Evolutionary conservation across 495 filamentous ascomycete genomes (phyloP), one percentile per base, ranked within the genome.

Genomic region (Lepidopterella palustris): DNA sequence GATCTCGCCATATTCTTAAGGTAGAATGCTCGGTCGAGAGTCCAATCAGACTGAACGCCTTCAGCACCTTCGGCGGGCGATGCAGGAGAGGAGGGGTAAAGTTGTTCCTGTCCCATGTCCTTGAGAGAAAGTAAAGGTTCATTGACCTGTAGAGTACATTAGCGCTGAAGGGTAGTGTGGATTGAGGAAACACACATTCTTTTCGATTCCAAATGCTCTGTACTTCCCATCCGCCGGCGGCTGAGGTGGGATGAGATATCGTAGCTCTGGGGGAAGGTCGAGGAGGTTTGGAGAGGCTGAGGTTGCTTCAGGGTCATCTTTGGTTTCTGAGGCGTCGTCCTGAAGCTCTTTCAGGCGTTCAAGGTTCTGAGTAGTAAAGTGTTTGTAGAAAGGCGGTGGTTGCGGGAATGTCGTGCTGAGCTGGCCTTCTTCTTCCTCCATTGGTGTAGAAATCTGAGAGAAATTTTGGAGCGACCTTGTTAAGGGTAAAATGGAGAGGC

Each of bases 371-470:
- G 81, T 67, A 0, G 89, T 96, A 75, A 97, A 97, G 70, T 85
- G 78, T 62, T 88, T 87, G 82, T 89, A 97, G 77, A 96, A 91
- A 3, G 87, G 85, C 21, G 93, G 93, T 3, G 93, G 93, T 15
- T 87, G 80, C 18, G 93, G 92, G 73, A 90, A 90, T 11, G 80
- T 76, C n/a, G 76, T 73, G 25, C 78, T 68, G 26, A 69, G 60
- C 4, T 61, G 61, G 59, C 77, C 75, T 62, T 76, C 76, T 52
- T 82, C 70, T 20, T 83, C 83, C 4, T 78, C 80, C 79, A 84
- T 85, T 25, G 50, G 3, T 18, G 10, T 18, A 42, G 13, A 15
- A 11, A 42, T 15, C 2, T 4, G 18, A 42, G 9, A 18, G 35
- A 42, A 18, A 10, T 10, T 13, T 3, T 42, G 35, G 35, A 13